Percentiles rank a stretch among this genome's conserved stretches.
These are phyloP conservation scores for Tolypocladium sp. DNA, from an alignment of 2,329 filamentous ascomycete genomes.

Conservation along the genomic window DNA sequence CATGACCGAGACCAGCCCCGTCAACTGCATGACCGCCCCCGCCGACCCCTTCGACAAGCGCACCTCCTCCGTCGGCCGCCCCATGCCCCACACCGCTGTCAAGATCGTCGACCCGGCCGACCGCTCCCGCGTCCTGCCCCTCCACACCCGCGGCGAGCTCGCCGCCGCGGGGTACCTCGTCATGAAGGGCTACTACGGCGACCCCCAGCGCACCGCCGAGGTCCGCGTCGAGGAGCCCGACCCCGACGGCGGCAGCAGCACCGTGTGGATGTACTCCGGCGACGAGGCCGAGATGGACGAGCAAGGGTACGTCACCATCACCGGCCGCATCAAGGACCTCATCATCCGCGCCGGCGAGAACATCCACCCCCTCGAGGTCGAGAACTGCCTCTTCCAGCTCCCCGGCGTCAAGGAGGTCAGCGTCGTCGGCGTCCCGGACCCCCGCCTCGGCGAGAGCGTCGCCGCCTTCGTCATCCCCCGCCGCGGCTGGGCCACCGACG, in stretches of 20 bases:
- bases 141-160: conserved; percentile 68
- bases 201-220: conserved; percentile 58
- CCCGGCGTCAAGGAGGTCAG: conserved; percentile 63
- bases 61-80: conserved; percentile 66
- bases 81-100: conserved; percentile 69
- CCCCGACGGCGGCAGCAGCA: conserved; percentile 18
- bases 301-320: conserved; percentile 80
- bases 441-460: conserved; percentile 77
- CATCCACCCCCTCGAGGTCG: conserved; percentile 87
- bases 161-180: conserved; percentile 77
- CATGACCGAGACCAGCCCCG: conserved; percentile 84
- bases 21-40: conserved; percentile 74
- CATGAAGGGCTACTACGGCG: conserved; percentile 88
- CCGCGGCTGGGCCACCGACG: conserved; percentile 16
- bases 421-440: conserved; percentile 77
- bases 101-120: conserved; percentile 69
- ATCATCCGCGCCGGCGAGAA: conserved; percentile 96
- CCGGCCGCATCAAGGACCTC: conserved; percentile 85
- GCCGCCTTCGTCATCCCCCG: conserved; percentile 68
- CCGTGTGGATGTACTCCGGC: conserved; percentile 82
- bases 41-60: conserved; percentile 65
- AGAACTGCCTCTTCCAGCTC: conserved; percentile 75
- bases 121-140: conserved; percentile 45
- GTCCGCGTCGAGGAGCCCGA: conserved; percentile 45
- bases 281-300: conserved; percentile 83